Base-by-base conservation (phyloP, 805 yeast species). In the Hemisphaericaspora nanyangensis region DNA sequence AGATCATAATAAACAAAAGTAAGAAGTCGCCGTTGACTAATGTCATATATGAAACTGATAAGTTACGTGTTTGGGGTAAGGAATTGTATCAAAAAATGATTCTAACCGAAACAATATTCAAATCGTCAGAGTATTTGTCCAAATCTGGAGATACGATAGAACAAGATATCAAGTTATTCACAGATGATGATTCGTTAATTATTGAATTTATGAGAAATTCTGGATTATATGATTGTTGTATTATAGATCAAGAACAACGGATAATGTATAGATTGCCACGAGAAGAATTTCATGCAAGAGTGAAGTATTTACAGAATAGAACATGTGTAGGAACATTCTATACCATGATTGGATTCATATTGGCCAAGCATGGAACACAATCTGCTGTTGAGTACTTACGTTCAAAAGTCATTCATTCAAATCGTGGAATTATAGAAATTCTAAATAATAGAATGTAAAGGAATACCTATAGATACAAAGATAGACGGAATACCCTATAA, bases 401-500 rank as follows among this genome's bases (percentile, higher is more conserved):
- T n/a, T n/a, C n/a, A n/a, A 57, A 49, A 32, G 45, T 64, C 1
- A 42, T 64, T 8, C 48, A 57, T 29, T 68, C 68, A 1, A 43
- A 45, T 8, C 35, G 41, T 2, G 73, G 74, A 6, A 52, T 68
- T 19, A 44, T 66, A 13, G 19, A 29, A 7, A 42, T 34, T 10
- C 28, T 32, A 24, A 20, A 27, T 11, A 20, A 30, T 10, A 7
- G 25, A 17, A 7, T 30, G 10, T n/a, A 17, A 16, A 31, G n/a
- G 8, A 31, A 17, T 25, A 22, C 28, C 42, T 70, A 90, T 48
- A 93, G 67, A 57, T 93, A 93, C 44, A 93, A 74, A 41, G 96
- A 85, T 4, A 98, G 97, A 58, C 98, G 93, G 63, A 93, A 93
- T 0, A 93, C 29, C 30, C 41, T 71, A 90, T 48, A 91, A 67